phyloP scores from a whole-genome alignment of 73 alveolate genomes.

The Symbiodinium pilosum region DNA sequence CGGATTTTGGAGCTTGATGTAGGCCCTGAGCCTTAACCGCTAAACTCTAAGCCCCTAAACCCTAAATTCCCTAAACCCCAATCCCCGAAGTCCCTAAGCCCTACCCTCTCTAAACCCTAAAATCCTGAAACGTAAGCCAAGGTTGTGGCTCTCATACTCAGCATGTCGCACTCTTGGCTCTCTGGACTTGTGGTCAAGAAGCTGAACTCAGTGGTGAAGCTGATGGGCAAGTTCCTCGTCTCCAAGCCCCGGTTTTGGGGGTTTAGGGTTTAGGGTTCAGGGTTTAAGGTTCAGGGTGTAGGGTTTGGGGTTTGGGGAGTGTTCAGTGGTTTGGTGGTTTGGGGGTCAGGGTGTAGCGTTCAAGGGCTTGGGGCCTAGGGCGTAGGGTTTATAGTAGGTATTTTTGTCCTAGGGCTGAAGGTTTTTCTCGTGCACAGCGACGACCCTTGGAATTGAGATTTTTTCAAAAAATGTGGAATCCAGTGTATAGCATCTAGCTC shows the following conservation, averaged over 20 bases:
- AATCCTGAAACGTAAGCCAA: neutral
- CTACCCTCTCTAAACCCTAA: neutral
- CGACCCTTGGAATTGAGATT: too few species aligned
- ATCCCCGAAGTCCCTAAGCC: neutral
- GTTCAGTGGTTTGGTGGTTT: neutral
- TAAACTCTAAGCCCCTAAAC: neutral
- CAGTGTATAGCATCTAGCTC: too few species aligned
- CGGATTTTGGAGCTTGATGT: too few species aligned
- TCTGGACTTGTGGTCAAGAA: constrained; percentile 94
- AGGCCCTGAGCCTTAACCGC: neutral
- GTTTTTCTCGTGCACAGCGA: too few species aligned
- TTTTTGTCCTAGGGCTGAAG: too few species aligned
- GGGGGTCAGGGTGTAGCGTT: too few species aligned
- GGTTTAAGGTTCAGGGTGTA: neutral
- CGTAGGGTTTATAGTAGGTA: too few species aligned
- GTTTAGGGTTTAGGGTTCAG: neutral
- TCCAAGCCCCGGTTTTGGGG: neutral
- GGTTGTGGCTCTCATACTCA: constrained; percentile 46
- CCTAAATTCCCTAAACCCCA: neutral
- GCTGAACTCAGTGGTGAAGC: constrained; percentile 83
- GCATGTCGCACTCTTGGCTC: constrained; percentile 60
- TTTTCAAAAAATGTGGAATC: too few species aligned
- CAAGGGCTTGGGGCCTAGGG: neutral
- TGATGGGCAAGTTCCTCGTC: constrained; percentile 93
- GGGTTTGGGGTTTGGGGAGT: neutral